These are phyloP conservation scores for Haplosporangium gracile DNA, from an alignment of 192 early-diverging fungal genomes.

Conservation along the genomic window DNA sequence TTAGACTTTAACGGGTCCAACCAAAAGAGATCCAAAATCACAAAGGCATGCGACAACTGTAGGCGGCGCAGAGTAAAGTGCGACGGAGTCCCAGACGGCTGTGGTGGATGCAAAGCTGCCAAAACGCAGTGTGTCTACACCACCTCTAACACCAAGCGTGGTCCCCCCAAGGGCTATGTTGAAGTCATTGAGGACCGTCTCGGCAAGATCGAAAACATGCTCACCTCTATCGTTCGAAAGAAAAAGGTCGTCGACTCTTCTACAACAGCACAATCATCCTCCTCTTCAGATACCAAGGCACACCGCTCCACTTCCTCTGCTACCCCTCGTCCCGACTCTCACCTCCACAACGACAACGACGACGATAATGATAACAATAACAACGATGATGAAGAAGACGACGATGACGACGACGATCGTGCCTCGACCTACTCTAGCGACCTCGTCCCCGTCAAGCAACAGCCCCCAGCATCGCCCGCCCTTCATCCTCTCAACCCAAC, in stretches of 20 bases:
- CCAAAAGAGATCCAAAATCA: constrained; percentile 59
- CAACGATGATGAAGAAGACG: constrained; percentile 26
- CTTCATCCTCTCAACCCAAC: constrained; percentile 20
- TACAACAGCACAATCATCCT: background rate
- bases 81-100: constrained; percentile 71
- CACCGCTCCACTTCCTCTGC: background rate
- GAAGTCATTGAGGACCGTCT: constrained; percentile 79
- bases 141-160: constrained; percentile 77
- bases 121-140: constrained; percentile 72
- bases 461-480: constrained; percentile 45
- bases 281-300: constrained; percentile 13
- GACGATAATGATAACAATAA: constrained; percentile 22
- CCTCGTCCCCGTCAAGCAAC: constrained; percentile 51
- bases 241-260: constrained; percentile 26
- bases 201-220: constrained; percentile 70
- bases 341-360: constrained; percentile 10
- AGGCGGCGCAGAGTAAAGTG: constrained; percentile 80
- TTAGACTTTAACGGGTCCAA: constrained; percentile 52
- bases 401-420: constrained; percentile 29
- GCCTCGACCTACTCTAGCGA: constrained; percentile 29
- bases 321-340: background rate
- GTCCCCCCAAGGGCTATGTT: constrained; percentile 81
- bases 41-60: constrained; percentile 72
- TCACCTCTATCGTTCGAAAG: constrained; percentile 64
- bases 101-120: constrained; percentile 73